Conservation (phyloP, 2,329 filamentous ascomycete species). For the Helicocarpus griseus region DNA sequence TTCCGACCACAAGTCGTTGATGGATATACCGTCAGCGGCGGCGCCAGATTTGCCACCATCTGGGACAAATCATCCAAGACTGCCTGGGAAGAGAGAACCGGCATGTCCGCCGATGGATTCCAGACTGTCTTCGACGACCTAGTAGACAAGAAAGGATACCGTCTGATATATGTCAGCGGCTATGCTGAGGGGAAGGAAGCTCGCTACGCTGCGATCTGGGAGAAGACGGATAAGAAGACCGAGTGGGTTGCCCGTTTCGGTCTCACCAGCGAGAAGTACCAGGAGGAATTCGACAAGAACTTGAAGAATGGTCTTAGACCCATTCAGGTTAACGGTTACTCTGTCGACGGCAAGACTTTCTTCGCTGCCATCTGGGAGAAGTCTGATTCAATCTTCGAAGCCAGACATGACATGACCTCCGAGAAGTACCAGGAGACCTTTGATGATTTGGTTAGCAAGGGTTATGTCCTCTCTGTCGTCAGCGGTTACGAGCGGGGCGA, state of each 20-base stretch:
- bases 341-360: slow-evolving; percentile 6
- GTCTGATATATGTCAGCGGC: slow-evolving; percentile 8
- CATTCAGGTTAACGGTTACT: slow-evolving; percentile 8
- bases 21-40: slow-evolving; percentile 8
- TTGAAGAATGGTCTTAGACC: not conserved
- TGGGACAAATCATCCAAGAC: slow-evolving; percentile 7
- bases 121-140: slow-evolving; percentile 5
- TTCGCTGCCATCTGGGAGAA: slow-evolving; percentile 11
- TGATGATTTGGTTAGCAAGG: slow-evolving; percentile 1
- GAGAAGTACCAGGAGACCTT: slow-evolving; percentile 6
- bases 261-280: slow-evolving; percentile 1
- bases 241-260: slow-evolving; percentile 7
- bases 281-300: slow-evolving; percentile 6
- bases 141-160: slow-evolving; percentile 5
- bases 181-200: slow-evolving; percentile 6
- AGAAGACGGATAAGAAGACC: slow-evolving; percentile 1
- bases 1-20: slow-evolving; percentile 9
- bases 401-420: slow-evolving; percentile 6
- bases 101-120: not conserved
- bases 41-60: slow-evolving; percentile 3
- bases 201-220: slow-evolving; percentile 11
- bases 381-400: slow-evolving; percentile 4
- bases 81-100: slow-evolving; percentile 2
- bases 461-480: slow-evolving; percentile 7
- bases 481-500: slow-evolving; percentile 4